Conservation (phyloP, 2,329 filamentous ascomycete species). For the Cordyceps cicadae region DNA sequence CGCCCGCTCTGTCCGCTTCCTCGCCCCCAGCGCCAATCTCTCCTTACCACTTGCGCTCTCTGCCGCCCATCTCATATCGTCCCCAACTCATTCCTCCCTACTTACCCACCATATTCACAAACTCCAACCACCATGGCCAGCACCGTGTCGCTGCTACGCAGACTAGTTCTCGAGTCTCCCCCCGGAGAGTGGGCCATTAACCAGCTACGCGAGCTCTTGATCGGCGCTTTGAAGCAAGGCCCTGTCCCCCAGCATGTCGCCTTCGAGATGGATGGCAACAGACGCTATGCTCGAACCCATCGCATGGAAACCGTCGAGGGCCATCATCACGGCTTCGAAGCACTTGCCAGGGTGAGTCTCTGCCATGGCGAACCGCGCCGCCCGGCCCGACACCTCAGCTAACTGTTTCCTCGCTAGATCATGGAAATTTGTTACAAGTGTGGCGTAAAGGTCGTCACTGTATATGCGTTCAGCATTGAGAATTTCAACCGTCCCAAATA, state of each 20-base stretch:
- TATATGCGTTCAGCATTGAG: slow-evolving; percentile 98
- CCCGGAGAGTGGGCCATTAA: slow-evolving; percentile 84
- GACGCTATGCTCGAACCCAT: slow-evolving; percentile 81
- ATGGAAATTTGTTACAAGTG: slow-evolving; percentile 98
- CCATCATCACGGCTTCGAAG: slow-evolving; percentile 92
- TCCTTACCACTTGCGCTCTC: background rate
- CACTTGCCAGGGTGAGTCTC: slow-evolving; percentile 68
- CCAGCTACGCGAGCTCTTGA: slow-evolving; percentile 72
- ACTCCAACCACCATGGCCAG: slow-evolving; percentile 39
- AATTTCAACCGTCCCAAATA: slow-evolving; percentile 97
- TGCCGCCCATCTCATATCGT: background rate
- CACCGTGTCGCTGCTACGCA: slow-evolving; percentile 40
- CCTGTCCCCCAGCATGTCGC: slow-evolving; percentile 91
- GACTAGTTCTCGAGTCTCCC: slow-evolving; percentile 78
- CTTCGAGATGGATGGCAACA: slow-evolving; percentile 99
- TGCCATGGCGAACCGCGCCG: background rate
- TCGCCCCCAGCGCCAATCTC: background rate
- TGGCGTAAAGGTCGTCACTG: slow-evolving; percentile 91
- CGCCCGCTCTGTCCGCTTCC: slow-evolving; percentile 8
- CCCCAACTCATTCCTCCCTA: slow-evolving; percentile 3
- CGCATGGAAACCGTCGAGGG: slow-evolving; percentile 95
- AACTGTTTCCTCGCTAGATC: slow-evolving; percentile 45
- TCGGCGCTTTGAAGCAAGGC: slow-evolving; percentile 81
- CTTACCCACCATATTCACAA: background rate
- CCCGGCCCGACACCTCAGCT: slow-evolving; percentile 13